These are phyloP conservation scores for Alloteropsis semialata DNA, from an alignment of 176 grass and related monocot genomes.

Conservation along the genomic window DNA sequence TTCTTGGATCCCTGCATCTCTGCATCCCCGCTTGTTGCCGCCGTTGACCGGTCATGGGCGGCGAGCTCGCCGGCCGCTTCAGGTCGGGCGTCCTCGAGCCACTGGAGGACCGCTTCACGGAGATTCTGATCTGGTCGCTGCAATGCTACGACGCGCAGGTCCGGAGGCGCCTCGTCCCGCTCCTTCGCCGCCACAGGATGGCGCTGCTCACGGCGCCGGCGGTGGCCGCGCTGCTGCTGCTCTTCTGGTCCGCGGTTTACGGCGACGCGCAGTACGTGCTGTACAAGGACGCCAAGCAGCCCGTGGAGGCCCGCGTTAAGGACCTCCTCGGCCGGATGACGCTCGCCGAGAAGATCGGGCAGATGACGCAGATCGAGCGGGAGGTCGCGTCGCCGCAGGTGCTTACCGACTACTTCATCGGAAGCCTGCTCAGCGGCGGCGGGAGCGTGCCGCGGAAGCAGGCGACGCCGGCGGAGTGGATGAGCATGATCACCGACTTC, in stretches of 20 bases:
- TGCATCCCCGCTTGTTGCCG: not conserved
- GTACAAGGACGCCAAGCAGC: slow-evolving; percentile 65
- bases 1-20: slow-evolving; percentile 14
- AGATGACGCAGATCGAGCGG: slow-evolving; percentile 99
- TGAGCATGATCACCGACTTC: slow-evolving; percentile 66
- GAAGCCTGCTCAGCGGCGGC: slow-evolving; percentile 92
- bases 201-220: slow-evolving; percentile 40
- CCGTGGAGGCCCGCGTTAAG: slow-evolving; percentile 49
- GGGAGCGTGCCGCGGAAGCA: slow-evolving; percentile 72
- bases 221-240: slow-evolving; percentile 40
- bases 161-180: slow-evolving; percentile 16
- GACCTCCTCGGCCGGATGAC: slow-evolving; percentile 74
- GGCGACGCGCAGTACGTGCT: slow-evolving; percentile 43
- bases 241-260: slow-evolving; percentile 42
- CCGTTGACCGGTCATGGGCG: slow-evolving; percentile 23
- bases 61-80: slow-evolving; percentile 10
- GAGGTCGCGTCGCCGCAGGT: slow-evolving; percentile 60
- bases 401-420: slow-evolving; percentile 75
- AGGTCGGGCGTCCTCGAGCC: slow-evolving; percentile 26
- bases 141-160: slow-evolving; percentile 51
- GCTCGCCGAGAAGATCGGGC: slow-evolving; percentile 88
- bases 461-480: slow-evolving; percentile 60
- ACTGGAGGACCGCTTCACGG: slow-evolving; percentile 20
- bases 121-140: slow-evolving; percentile 29
- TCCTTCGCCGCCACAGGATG: slow-evolving; percentile 63